Percentiles rank a stretch among this genome's conserved stretches.
Conservation (phyloP, 2,329 filamentous ascomycete genomes). For the Chaetomiaceae sp. region DNA sequence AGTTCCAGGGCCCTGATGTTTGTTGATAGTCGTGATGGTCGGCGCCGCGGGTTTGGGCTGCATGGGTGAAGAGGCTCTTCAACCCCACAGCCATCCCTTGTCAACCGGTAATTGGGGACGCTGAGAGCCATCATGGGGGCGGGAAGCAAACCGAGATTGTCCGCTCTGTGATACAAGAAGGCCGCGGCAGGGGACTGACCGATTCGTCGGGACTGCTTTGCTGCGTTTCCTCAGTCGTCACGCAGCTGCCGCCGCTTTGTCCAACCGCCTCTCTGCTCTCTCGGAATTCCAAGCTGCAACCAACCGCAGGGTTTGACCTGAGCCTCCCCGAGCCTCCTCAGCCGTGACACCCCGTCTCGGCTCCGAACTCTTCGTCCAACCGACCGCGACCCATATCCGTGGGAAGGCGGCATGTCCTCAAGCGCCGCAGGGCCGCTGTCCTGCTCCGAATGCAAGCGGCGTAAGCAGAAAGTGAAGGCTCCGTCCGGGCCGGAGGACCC, state of each 20-base stretch:
- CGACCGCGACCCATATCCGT: background rate
- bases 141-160: constrained; percentile 1
- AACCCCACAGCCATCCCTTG: constrained; percentile 4
- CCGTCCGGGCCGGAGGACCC: background rate
- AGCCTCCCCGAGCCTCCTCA: background rate
- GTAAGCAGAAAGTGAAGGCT: constrained; percentile 44
- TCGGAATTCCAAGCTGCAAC: constrained; percentile 1
- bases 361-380: background rate
- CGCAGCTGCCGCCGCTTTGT: constrained; percentile 2
- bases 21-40: background rate
- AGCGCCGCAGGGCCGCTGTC: constrained; percentile 22
- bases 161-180: constrained; percentile 5
- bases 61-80: background rate
- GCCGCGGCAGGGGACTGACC: background rate
- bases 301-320: constrained; percentile 1
- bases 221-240: background rate
- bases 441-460: constrained; percentile 46
- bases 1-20: background rate
- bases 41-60: background rate
- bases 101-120: constrained; percentile 8
- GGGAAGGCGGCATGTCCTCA: constrained; percentile 6
- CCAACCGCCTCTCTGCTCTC: background rate
- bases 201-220: constrained; percentile 3
- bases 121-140: constrained; percentile 5
- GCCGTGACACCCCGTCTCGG: background rate